phyloP scores from a whole-genome alignment of 2,329 filamentous ascomycete species.

The Corinectria fuckeliana region DNA sequence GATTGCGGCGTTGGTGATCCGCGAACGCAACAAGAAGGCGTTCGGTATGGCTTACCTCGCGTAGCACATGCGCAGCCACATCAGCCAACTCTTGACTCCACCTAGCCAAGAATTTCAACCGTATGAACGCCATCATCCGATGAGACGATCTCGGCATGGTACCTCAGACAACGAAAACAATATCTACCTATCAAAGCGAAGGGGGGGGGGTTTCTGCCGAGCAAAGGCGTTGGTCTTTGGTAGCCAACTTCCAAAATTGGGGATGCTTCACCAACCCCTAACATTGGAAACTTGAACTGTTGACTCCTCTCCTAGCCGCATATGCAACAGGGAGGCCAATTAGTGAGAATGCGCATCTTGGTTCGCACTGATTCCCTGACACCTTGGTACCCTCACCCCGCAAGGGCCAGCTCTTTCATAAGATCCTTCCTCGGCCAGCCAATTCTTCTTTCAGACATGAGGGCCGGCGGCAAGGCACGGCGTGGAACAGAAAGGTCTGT shows the following conservation, averaged over 20 bases:
- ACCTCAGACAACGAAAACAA: neutral
- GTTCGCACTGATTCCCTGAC: neutral
- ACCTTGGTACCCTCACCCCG: slow-evolving; percentile 9
- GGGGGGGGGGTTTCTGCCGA: slow-evolving; percentile 2
- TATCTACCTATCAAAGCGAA: slow-evolving; percentile 2
- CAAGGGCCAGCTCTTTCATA: slow-evolving; percentile 11
- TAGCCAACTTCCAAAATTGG: neutral
- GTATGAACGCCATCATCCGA: neutral
- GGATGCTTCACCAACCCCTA: neutral
- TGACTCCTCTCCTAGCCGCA: neutral
- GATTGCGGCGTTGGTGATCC: neutral
- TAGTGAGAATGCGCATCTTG: neutral
- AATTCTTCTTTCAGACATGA: slow-evolving; percentile 13
- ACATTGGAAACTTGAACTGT: neutral
- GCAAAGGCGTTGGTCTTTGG: neutral
- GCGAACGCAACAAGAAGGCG: neutral
- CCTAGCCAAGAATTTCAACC: neutral
- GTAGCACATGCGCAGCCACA: neutral
- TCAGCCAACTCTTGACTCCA: neutral
- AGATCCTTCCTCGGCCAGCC: slow-evolving; percentile 12
- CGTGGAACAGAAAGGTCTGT: neutral
- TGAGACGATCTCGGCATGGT: neutral
- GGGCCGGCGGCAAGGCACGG: slow-evolving; percentile 1
- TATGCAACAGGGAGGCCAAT: neutral
- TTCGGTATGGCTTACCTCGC: neutral